Evolutionary conservation across 2,329 filamentous ascomycete species (phyloP), one percentile per base, ranked within the genome.

Genomic region (Sarocladium oryzae): DNA sequence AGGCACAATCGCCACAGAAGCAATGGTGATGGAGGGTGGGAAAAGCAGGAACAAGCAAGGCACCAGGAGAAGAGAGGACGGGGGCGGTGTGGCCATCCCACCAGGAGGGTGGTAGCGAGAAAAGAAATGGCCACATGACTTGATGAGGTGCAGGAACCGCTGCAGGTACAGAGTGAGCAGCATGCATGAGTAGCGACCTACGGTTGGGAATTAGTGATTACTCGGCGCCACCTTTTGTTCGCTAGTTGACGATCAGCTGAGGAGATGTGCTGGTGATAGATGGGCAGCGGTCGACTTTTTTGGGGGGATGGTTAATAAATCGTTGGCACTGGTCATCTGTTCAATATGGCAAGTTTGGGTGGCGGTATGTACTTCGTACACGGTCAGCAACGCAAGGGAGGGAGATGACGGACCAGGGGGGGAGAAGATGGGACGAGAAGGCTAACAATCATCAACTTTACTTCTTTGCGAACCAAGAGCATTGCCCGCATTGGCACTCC

Each of bases 131-230:
- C 28, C 43, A 48, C 43, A 30, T 48, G 43, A 48, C 43, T 24
- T 48, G 43, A 48, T 48, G 43, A 11, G 16, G 24, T 48, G 26
- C 43, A 48, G 43, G 43, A 48, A 48, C 43, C 16, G 43, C 43
- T 48, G 43, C 43, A 48, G 43, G 43, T 48, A 48, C 43, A 16
- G 28, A 30, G 28, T n/a, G n/a, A n/a, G 28, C 28, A 30, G 7
- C 28, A 30, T 13, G 13, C n/a, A n/a, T n/a, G n/a, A n/a, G n/a
- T n/a, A n/a, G n/a, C n/a, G n/a, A n/a, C n/a, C n/a, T n/a, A n/a
- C n/a, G n/a, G n/a, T n/a, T n/a, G 33, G 7, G 5, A 6, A 36
- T 5, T 18, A 16, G n/a, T 30, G 28, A 30, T 30, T 30, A 30
- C 28, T 30, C 7, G 28, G 28, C 35, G 20, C 37, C 37, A 20